Base-by-base conservation (phyloP, 805 yeast species). In the Yamadazyma phyllophila region DNA sequence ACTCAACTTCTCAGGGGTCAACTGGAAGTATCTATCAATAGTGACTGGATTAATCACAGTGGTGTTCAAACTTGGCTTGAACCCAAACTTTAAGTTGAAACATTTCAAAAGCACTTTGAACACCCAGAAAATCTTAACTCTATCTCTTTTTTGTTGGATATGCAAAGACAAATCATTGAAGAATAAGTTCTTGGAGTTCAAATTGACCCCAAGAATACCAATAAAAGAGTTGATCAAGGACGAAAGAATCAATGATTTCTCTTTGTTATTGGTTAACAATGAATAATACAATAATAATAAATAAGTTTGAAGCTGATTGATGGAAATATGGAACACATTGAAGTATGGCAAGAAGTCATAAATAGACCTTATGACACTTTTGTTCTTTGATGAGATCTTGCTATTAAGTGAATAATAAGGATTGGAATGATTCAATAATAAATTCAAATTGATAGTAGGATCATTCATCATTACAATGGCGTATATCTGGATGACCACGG, bases 381-480 rank as follows among this genome's bases (percentile, higher is more conserved):
- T 65, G 44, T 33, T 66, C 51, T 52, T 66, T 8, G 35, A 26
- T 12, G 30, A 35, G 2, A 30, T 50, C 43, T 40, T 53, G 20
- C 39, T 31, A 15, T 38, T 40, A 13, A 52, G 46, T 2, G 51
- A 26, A 49, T 64, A 71, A 37, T 57, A 57, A 6, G 74, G 75
- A 34, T 59, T 57, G 1, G 61, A 46, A 50, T 71, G 76, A 45
- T 69, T 71, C 42, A 71, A 56, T 14, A 70, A 52, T 41, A 70
- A 52, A 49, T 69, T 66, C 65, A 77, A 51, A 60, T 70, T 61
- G 59, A 67, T 57, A 47, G 71, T 54, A 54, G 77, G 71, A 61
- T 78, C 69, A 52, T 76, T 78, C 61, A 79, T 69, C 64, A 74
- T 71, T 20, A 79, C 58, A 62, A 79, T 76, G 29, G 81, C 73